phyloP scores from a whole-genome alignment of 1,139 yeast genomes.

The Sugiyamaella novakii region DNA sequence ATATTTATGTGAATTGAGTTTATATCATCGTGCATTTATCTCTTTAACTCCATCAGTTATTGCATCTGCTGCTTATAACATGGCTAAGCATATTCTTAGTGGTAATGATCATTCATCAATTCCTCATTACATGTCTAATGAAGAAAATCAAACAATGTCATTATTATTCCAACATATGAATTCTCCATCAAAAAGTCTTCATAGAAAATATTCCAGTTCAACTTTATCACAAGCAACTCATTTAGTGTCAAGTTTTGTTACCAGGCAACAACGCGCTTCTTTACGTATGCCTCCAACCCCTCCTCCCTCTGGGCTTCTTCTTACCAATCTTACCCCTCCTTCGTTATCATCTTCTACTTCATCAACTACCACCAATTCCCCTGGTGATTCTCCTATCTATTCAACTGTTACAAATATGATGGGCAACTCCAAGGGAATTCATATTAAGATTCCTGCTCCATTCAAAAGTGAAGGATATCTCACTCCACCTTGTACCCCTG shows the following conservation, averaged over 20 bases:
- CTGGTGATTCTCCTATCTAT: constrained; percentile 19
- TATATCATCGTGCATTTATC: constrained; percentile 70
- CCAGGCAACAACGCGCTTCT: constrained; percentile 28
- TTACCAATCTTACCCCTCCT: constrained; percentile 15
- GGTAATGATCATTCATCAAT: constrained; percentile 25
- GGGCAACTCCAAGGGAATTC: constrained; percentile 8
- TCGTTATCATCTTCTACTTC: constrained; percentile 20
- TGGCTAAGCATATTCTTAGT: constrained; percentile 67
- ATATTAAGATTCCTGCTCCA: constrained; percentile 23
- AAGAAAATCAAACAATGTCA: constrained; percentile 38
- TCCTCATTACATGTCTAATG: constrained; percentile 27
- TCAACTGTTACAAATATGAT: constrained; percentile 1
- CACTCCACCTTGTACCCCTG: constrained; percentile 42
- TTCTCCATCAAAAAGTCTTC: constrained; percentile 42
- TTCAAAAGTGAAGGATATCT: constrained; percentile 30
- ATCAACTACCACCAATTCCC: constrained; percentile 18
- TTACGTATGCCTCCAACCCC: constrained; percentile 31
- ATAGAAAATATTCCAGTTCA: constrained; percentile 42
- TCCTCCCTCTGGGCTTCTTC: constrained; percentile 26
- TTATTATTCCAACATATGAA: constrained; percentile 42
- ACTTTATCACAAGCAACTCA: constrained; percentile 37
- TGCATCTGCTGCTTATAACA: constrained; percentile 67
- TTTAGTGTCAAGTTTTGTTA: constrained; percentile 36
- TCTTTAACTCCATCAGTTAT: constrained; percentile 62
- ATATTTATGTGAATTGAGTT: constrained; percentile 74